A percentile compares a stretch with the other conserved stretches of the same genome.
phyloP scores from a whole-genome alignment of 1,284 basidiomycete genomes.

The Inonotus obliquus region DNA sequence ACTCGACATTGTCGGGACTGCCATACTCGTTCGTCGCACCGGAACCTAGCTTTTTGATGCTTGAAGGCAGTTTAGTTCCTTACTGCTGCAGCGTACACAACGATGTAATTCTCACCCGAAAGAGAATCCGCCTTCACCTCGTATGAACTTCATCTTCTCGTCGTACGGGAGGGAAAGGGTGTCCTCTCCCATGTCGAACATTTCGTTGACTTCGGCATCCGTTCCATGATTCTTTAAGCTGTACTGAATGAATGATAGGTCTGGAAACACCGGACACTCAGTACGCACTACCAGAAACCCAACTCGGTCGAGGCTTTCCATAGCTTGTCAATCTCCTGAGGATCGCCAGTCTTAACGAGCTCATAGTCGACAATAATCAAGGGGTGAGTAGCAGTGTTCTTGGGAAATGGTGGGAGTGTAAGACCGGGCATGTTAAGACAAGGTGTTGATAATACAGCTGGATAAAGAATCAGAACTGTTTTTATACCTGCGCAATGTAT shows the following conservation, averaged over 20 bases:
- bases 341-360: constrained; percentile 35
- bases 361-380: constrained; percentile 47
- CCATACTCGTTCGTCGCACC: constrained; percentile 62
- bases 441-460: not conserved
- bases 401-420: constrained; percentile 41
- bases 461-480: not conserved
- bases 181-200: constrained; percentile 58
- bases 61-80: not conserved
- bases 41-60: constrained; percentile 64
- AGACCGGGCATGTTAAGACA: constrained; percentile 23
- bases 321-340: constrained; percentile 38
- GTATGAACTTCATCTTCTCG: constrained; percentile 62
- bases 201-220: constrained; percentile 43
- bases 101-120: constrained; percentile 45
- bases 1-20: constrained; percentile 51
- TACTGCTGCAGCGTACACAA: not conserved
- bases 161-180: constrained; percentile 54
- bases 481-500: not conserved
- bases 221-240: constrained; percentile 61
- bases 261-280: not conserved
- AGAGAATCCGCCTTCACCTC: constrained; percentile 57
- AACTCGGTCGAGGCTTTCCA: constrained; percentile 49
- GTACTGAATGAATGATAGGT: not conserved
- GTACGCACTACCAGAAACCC: constrained; percentile 52
- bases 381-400: constrained; percentile 43